phyloP scores from a whole-genome alignment of 2,329 filamentous ascomycete species.

The Hypoxylon sp. region DNA sequence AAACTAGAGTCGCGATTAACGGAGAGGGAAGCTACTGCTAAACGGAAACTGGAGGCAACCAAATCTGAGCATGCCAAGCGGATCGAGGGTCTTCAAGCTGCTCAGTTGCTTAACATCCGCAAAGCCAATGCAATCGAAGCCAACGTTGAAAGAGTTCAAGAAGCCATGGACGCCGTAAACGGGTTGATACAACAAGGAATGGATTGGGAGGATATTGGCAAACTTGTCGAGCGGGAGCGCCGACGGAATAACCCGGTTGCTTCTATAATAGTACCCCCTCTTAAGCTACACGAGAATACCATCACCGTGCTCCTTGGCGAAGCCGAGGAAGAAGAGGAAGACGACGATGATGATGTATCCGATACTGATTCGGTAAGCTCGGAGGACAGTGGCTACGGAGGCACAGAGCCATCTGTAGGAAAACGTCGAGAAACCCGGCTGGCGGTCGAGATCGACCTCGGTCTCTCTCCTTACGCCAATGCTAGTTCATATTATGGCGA shows the following conservation, averaged over 20 bases:
- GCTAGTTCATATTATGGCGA: slow-evolving; percentile 94
- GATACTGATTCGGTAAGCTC: slow-evolving; percentile 75
- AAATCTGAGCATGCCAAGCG: slow-evolving; percentile 86
- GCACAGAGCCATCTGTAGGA: slow-evolving; percentile 55
- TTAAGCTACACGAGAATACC: slow-evolving; percentile 91
- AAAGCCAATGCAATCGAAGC: slow-evolving; percentile 93
- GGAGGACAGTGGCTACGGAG: slow-evolving; percentile 71
- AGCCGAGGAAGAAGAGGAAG: slow-evolving; percentile 74
- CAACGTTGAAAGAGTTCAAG: slow-evolving; percentile 91
- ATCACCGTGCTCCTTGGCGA: slow-evolving; percentile 86
- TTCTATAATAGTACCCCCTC: slow-evolving; percentile 84
- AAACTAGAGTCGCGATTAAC: slow-evolving; percentile 86
- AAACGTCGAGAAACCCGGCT: slow-evolving; percentile 70
- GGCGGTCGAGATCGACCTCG: slow-evolving; percentile 86
- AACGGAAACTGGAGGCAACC: slow-evolving; percentile 87
- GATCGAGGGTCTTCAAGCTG: slow-evolving; percentile 85
- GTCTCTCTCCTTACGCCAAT: slow-evolving; percentile 87
- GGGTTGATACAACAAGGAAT: slow-evolving; percentile 93
- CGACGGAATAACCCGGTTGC: slow-evolving; percentile 86
- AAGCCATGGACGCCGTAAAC: slow-evolving; percentile 93
- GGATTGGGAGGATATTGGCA: slow-evolving; percentile 96
- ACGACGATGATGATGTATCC: slow-evolving; percentile 71
- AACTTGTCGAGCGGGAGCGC: slow-evolving; percentile 90
- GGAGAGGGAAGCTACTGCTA: slow-evolving; percentile 86
- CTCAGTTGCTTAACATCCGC: slow-evolving; percentile 84